These are phyloP conservation scores for Thalassiosira oceanica DNA, from an alignment of 352 stramenopile genomes.

Conservation along the genomic window DNA sequence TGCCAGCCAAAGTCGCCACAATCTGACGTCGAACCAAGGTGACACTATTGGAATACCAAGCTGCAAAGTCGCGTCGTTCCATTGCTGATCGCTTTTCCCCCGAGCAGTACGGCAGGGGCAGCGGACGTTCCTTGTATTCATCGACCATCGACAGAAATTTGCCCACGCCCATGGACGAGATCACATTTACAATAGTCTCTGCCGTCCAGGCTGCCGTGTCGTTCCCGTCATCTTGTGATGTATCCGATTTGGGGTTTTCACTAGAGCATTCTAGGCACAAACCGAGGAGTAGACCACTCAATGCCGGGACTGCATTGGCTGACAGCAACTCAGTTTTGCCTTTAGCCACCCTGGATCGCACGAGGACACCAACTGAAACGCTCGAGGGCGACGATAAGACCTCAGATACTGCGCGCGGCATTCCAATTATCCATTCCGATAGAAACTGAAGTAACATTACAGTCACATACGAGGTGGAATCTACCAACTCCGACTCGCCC, in stretches of 20 bases:
- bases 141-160: conserved; percentile 38
- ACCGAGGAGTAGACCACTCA: conserved; percentile 62
- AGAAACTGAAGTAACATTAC: conserved; percentile 31
- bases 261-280: conserved; percentile 61
- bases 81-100: conserved; percentile 14
- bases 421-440: conserved; percentile 42
- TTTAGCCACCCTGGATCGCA: conserved; percentile 20
- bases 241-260: background rate
- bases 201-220: conserved; percentile 43
- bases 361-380: conserved; percentile 37
- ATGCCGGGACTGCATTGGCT: conserved; percentile 17
- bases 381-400: conserved; percentile 45
- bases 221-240: background rate
- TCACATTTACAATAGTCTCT: conserved; percentile 52
- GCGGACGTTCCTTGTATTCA: conserved; percentile 41
- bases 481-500: background rate
- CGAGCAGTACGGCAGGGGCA: conserved; percentile 39
- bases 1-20: conserved; percentile 50
- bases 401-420: conserved; percentile 34
- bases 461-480: conserved; percentile 20
- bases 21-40: conserved; percentile 61
- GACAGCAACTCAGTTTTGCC: too few relatives aligned
- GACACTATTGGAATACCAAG: conserved; percentile 58
- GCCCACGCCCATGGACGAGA: conserved; percentile 47
- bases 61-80: conserved; percentile 26